A percentile compares a stretch with the other conserved stretches of the same genome.
Evolutionary conservation across 768 basidiomycete genomes (phyloP).

Genomic region (Termitomyces sp.): DNA sequence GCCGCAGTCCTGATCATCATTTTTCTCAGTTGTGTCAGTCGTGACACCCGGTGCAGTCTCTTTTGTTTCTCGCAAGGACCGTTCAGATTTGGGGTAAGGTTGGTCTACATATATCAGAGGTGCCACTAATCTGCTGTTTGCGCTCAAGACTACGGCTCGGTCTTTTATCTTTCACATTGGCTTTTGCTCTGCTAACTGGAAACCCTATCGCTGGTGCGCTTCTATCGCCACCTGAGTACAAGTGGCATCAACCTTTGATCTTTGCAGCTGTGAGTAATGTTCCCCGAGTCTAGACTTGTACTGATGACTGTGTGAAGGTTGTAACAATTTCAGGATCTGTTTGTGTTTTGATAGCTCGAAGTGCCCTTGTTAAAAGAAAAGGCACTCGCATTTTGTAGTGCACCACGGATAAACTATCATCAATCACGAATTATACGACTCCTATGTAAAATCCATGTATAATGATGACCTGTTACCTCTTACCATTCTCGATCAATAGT

Average conservation of each 20-base stretch:
- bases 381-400: slow-evolving; percentile 14
- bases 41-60: slow-evolving; percentile 31
- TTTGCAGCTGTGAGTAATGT: slow-evolving; percentile 34
- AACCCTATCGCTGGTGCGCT: slow-evolving; percentile 50
- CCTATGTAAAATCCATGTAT: background rate
- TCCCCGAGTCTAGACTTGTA: background rate
- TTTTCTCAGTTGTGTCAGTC: slow-evolving; percentile 30
- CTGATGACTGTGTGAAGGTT: slow-evolving; percentile 16
- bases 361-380: slow-evolving; percentile 23
- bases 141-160: slow-evolving; percentile 37
- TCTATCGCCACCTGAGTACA: slow-evolving; percentile 28
- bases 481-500: background rate
- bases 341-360: slow-evolving; percentile 27
- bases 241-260: slow-evolving; percentile 36
- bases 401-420: background rate
- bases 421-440: background rate
- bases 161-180: slow-evolving; percentile 34
- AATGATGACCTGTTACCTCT: too few relatives aligned
- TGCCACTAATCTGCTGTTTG: background rate
- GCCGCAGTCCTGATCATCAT: background rate
- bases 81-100: slow-evolving; percentile 40
- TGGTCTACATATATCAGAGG: background rate
- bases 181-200: slow-evolving; percentile 41
- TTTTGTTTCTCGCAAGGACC: slow-evolving; percentile 31
- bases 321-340: slow-evolving; percentile 27